These are phyloP conservation scores for Calocybe indica DNA, from an alignment of 768 basidiomycete species.

Conservation along the genomic window DNA sequence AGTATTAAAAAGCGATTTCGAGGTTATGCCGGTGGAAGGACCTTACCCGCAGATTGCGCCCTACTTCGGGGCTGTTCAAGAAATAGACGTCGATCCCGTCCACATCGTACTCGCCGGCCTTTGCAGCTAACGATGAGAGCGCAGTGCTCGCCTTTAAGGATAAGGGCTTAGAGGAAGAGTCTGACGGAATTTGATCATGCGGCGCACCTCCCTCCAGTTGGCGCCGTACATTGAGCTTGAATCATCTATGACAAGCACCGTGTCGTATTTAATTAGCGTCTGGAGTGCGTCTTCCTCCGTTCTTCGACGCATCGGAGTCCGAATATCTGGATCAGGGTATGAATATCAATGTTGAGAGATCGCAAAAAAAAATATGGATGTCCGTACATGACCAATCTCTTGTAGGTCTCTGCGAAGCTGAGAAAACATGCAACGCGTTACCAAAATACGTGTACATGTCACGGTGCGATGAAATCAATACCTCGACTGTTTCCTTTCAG, in stretches of 20 bases:
- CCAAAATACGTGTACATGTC: too few species aligned
- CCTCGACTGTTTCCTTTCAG: too few species aligned
- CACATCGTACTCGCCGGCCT: conserved; percentile 42
- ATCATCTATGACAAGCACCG: conserved; percentile 56
- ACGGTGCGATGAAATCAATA: too few species aligned
- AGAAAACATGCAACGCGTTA: too few species aligned
- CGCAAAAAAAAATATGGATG: too few species aligned
- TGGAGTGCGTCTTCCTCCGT: conserved; percentile 24
- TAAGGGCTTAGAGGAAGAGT: not conserved
- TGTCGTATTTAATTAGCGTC: conserved; percentile 42
- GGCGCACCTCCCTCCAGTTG: conserved; percentile 46
- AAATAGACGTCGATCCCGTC: conserved; percentile 63
- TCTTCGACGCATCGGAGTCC: conserved; percentile 11
- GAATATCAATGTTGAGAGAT: too few species aligned
- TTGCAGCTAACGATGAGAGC: conserved; percentile 40
- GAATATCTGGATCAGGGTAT: conserved; percentile 4
- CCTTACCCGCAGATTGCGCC: conserved; percentile 32
- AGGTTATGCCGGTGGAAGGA: not conserved
- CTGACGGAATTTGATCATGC: not conserved
- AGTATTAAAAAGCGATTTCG: not conserved
- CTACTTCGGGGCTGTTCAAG: conserved; percentile 35
- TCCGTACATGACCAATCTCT: too few species aligned
- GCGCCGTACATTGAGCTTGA: conserved; percentile 48
- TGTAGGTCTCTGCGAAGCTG: too few species aligned
- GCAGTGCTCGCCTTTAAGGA: conserved; percentile 34